These are phyloP conservation scores for Meyerozyma elateridarum DNA, from an alignment of 1,139 yeast species.

Conservation along the genomic window DNA sequence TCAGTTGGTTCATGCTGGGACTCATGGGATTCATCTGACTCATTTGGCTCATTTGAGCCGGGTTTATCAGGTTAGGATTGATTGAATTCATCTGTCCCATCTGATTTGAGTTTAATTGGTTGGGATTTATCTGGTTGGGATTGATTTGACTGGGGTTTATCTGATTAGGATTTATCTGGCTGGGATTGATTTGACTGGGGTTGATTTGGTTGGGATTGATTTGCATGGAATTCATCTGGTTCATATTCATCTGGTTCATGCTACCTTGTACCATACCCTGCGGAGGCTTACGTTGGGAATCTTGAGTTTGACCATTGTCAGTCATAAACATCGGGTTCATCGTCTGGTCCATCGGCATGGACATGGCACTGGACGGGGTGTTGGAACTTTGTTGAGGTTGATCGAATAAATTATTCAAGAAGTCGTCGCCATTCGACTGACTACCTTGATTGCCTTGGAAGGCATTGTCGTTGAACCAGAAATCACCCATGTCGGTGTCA, in stretches of 20 bases:
- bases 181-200: no score
- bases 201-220: no score
- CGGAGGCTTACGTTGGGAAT: no score
- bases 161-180: no score
- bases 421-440: constrained; percentile 3
- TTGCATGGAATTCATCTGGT: no score
- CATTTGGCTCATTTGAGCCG: neutral
- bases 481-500: constrained; percentile 4
- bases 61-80: no score
- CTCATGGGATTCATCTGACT: neutral
- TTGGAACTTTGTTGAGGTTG: neutral
- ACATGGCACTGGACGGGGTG: constrained; percentile 2
- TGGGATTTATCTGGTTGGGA: neutral
- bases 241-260: no score
- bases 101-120: neutral
- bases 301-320: neutral
- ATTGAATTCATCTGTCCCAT: constrained; percentile 1
- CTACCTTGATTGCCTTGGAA: neutral
- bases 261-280: no score
- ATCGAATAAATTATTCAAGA: constrained; percentile 1
- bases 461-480: constrained; percentile 2
- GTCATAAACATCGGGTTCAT: constrained; percentile 1
- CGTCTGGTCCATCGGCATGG: constrained; percentile 4
- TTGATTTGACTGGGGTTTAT: no score
- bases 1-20: constrained; percentile 2